A percentile compares a stretch with the other conserved stretches of the same genome.
Conservation (phyloP, 129 eudicot species). For the Arctium lappa region DNA sequence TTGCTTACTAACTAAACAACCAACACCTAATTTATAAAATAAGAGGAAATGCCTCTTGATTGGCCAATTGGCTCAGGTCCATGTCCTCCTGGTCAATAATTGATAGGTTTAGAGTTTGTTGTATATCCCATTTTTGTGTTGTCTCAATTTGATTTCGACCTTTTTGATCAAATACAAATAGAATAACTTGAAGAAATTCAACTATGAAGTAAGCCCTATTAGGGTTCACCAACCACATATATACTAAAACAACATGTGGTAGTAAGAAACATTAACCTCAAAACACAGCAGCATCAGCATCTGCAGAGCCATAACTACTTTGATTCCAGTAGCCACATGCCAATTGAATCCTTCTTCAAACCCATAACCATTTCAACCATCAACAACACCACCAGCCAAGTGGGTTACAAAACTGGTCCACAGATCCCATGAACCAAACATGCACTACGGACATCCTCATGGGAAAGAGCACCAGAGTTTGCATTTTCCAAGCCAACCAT, state of each 20-base stretch:
- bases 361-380: constrained; percentile 6
- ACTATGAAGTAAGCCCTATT: background rate
- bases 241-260: constrained; percentile 24
- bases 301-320: constrained; percentile 9
- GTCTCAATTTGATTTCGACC: background rate
- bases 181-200: background rate
- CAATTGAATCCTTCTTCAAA: constrained; percentile 1
- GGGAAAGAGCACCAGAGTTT: too few species aligned
- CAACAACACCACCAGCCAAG: background rate
- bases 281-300: background rate
- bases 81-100: background rate
- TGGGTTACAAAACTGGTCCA: background rate
- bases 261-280: constrained; percentile 20
- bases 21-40: too few species aligned
- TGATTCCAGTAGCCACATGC: constrained; percentile 16
- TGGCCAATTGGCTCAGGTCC: too few species aligned
- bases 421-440: background rate
- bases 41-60: too few species aligned
- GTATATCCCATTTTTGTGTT: background rate
- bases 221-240: constrained; percentile 20
- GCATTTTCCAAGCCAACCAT: background rate
- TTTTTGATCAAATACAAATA: background rate
- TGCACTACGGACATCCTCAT: too few species aligned
- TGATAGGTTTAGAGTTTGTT: too few species aligned
- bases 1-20: too few species aligned